phyloP scores from a whole-genome alignment of 768 basidiomycete genomes.

The Gelatoporia subvermispora region DNA sequence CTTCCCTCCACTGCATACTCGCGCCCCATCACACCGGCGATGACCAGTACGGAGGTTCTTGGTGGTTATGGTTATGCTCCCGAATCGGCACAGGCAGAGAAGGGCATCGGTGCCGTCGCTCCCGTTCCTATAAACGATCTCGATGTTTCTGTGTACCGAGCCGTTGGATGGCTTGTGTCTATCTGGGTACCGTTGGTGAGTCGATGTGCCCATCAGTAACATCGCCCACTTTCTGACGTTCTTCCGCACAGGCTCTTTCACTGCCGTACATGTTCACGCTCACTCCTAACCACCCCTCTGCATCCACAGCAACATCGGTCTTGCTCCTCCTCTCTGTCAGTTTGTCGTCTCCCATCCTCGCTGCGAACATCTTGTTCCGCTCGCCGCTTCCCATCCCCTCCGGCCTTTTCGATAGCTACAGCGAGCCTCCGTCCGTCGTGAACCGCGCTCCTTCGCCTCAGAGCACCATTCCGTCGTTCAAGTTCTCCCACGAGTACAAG shows the following conservation, averaged over 20 bases:
- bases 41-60: slow-evolving; percentile 57
- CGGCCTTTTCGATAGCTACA: slow-evolving; percentile 54
- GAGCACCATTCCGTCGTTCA: slow-evolving; percentile 33
- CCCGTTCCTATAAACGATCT: slow-evolving; percentile 39
- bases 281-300: slow-evolving; percentile 33
- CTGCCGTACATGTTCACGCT: slow-evolving; percentile 54
- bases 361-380: slow-evolving; percentile 53
- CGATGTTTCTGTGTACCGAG: slow-evolving; percentile 50
- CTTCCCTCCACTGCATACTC: slow-evolving; percentile 33
- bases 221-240: not conserved
- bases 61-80: slow-evolving; percentile 66
- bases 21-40: slow-evolving; percentile 46
- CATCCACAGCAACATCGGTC: slow-evolving; percentile 38
- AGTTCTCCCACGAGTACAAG: slow-evolving; percentile 55
- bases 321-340: slow-evolving; percentile 62
- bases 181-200: slow-evolving; percentile 71
- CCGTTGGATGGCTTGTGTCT: slow-evolving; percentile 57
- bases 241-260: slow-evolving; percentile 45
- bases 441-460: slow-evolving; percentile 40
- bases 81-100: slow-evolving; percentile 44
- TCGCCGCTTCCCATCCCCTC: slow-evolving; percentile 64
- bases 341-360: slow-evolving; percentile 62
- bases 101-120: slow-evolving; percentile 44
- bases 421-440: slow-evolving; percentile 37
- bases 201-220: slow-evolving; percentile 4